Evolutionary conservation across 2,329 filamentous ascomycete genomes (phyloP), one percentile per base, ranked within the genome.

Genomic region (Paraphaeosphaeria minitans): DNA sequence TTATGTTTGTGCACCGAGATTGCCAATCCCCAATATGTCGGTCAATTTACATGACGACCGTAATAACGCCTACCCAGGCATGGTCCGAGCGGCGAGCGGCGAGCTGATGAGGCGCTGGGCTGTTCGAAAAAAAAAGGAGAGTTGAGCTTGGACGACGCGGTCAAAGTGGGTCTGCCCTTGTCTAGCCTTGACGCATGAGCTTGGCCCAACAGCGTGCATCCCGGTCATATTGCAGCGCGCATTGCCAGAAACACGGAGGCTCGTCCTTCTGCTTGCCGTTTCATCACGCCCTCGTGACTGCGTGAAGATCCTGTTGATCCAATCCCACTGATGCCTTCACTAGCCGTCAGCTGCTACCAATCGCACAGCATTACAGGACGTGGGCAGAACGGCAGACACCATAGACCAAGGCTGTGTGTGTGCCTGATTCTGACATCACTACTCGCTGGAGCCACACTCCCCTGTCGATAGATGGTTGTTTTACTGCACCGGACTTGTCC

Each of bases 31-130:
- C 65, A 75, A 71, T 74, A 70, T 72, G 71, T 76, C 74, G 74
- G 73, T 76, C 74, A 76, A 71, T 68, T 65, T 76, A 75, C 71
- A 69, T 74, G 74, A 76, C 67, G 69, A 75, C 73, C 76, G 73
- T 70, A 76, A 77, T 75, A 66, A 71, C 69, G 65, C 72, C 70
- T 68, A 63, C 66, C 67, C 68, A 69, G 66, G 68, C 70, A 69
- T 72, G 75, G 75, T 66, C 75, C 67, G 69, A 73, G 74, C 75
- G 73, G 74, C 67, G 69, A 73, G 74, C 75, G 73, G 74, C 75
- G 70, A 75, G 67, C 65, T 69, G 67, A 73, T 72, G 72, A 72
- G 73, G 73, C 72, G 69, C 73, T 72, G 70, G 72, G 71, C 72
- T 72, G 70, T 71, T 68, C 68, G 71, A 67, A 65, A 68, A 43